Base-by-base conservation (phyloP, 441 rosid species). In the Gossypium laxum region DNA sequence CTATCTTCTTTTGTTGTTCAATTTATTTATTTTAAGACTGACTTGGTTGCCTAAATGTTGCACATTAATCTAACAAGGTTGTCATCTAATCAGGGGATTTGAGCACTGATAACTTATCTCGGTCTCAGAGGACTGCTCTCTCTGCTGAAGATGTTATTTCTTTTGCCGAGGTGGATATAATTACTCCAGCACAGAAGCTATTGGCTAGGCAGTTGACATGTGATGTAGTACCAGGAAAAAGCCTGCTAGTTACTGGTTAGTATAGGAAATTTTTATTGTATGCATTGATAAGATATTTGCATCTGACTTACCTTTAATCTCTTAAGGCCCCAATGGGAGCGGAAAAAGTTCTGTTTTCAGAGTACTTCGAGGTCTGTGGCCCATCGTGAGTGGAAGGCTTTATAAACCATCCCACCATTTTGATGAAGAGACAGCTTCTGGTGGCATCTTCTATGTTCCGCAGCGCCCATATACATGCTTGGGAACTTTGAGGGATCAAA, bases 401-500 rank as follows among this genome's bases (percentile, higher is more conserved):
- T 63, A 81, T 43, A 92, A 85, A 82, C 98, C 98, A 76, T 79
- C 86, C 12, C 88, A 85, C 72, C 75, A 73, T 67, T 78, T 77
- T 58, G 70, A 70, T 72, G 85, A 84, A 82, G 88, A 85, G 69
- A 71, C 78, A 32, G 88, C 86, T 77, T 76, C 81, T 61, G 83
- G 88, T 69, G 90, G 89, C 60, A 85, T 92, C 69, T 95, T 92
- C 80, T 95, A 92, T 76, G 89, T 95, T 78, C 99, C 99, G 60
- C 99, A 95, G 74, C 85, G 91, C 45, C 99, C 98, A 6, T 92
- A 95, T 76, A 92, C 98, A 45, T 92, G 99, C 82, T 83, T 95
- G 77, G 99, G 99, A 72, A 95, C 98, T 74, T 82, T 95, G 80
- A 87, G 99, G 83, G 99, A 95, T 88, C 99, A 95, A 80, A 91